These are phyloP conservation scores for Pseudopithomyces chartarum DNA, from an alignment of 2,329 filamentous ascomycete genomes.

Conservation along the genomic window DNA sequence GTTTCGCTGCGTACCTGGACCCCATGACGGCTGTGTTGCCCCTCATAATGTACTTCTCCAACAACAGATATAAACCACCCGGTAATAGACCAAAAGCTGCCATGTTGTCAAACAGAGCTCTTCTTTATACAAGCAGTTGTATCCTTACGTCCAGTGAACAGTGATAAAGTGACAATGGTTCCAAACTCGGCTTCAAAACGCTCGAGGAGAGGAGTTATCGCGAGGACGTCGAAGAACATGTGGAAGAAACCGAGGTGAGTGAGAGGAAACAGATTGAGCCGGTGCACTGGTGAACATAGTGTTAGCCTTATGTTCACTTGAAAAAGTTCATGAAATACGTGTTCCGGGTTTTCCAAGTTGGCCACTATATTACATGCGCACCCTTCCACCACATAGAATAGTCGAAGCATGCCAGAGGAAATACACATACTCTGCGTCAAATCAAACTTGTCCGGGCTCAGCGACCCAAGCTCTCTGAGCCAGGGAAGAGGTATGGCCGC, in stretches of 20 bases:
- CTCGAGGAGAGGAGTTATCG: conserved; percentile 85
- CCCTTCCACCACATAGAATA: background rate
- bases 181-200: conserved; percentile 93
- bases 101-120: conserved; percentile 47
- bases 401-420: background rate
- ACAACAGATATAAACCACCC: conserved; percentile 76
- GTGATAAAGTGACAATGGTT: conserved; percentile 80
- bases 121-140: conserved; percentile 41
- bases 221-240: conserved; percentile 76
- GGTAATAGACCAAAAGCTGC: conserved; percentile 64
- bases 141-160: conserved; percentile 86
- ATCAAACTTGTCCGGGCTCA: conserved; percentile 77
- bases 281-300: conserved; percentile 68
- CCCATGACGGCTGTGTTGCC: conserved; percentile 78
- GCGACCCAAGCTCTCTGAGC: conserved; percentile 76
- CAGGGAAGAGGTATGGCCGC: conserved; percentile 71
- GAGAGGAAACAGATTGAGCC: conserved; percentile 89
- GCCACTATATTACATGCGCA: background rate
- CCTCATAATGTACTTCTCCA: conserved; percentile 75
- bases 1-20: conserved; percentile 66
- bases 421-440: conserved; percentile 68
- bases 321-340: background rate
- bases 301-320: conserved; percentile 17
- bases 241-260: conserved; percentile 85
- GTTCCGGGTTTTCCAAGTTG: background rate